Conservation (phyloP, 371 early-diverging fungal genomes). For the Neoconidiobolus thromboides region DNA sequence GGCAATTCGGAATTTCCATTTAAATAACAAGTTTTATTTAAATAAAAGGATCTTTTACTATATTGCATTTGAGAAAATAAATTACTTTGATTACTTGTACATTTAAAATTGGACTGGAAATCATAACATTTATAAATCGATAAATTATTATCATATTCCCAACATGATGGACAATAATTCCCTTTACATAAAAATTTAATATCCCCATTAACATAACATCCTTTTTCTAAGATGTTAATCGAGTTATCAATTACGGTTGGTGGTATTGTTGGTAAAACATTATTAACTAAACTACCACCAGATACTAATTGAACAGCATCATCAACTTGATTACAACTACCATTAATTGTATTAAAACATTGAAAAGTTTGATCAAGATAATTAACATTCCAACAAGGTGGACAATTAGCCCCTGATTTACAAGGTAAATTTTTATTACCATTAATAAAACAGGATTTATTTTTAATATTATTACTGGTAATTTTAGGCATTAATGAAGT, state of each 20-base stretch:
- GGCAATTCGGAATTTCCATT: background rate
- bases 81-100: background rate
- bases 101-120: background rate
- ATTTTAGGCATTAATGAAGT: background rate
- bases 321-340: background rate
- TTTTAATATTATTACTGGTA: background rate
- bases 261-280: background rate
- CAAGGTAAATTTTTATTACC: background rate
- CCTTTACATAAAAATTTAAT: background rate
- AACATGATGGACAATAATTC: background rate
- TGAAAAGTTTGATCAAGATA: background rate
- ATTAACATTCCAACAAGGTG: background rate
- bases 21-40: background rate
- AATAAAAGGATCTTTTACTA: background rate
- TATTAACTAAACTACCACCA: background rate
- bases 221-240: background rate
- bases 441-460: background rate
- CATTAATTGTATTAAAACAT: background rate
- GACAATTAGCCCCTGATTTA: background rate
- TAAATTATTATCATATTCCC: background rate
- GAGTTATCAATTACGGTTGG: background rate
- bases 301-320: background rate
- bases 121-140: background rate
- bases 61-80: background rate
- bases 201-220: background rate